phyloP scores from a whole-genome alignment of 208 protist genomes.

The Endotrypanum monterogeii region DNA sequence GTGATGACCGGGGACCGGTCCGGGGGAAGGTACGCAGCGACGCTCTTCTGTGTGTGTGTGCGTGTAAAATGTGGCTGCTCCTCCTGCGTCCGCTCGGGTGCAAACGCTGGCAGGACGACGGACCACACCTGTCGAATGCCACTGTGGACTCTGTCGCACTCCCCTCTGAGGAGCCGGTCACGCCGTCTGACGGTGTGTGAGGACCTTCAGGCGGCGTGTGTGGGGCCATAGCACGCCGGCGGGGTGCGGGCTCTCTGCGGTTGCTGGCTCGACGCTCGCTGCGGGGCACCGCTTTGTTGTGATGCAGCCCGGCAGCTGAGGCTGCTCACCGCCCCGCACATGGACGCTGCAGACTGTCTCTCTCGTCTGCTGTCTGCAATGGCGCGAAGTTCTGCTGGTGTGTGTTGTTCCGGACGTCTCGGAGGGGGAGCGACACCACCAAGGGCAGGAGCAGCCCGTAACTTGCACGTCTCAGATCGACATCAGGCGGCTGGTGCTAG shows the following conservation, averaged over 20 bases:
- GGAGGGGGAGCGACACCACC: background rate
- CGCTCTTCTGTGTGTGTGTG: no score
- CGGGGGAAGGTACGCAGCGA: no score
- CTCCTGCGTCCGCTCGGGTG: no score
- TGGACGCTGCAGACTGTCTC: background rate
- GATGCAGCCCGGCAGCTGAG: background rate
- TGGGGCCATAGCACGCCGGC: background rate
- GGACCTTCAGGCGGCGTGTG: background rate
- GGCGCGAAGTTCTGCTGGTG: background rate
- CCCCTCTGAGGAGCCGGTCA: background rate
- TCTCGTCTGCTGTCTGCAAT: background rate
- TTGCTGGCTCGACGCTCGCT: background rate
- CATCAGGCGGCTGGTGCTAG: background rate
- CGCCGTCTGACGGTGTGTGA: background rate
- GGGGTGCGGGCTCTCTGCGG: background rate
- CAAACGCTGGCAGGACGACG: background rate
- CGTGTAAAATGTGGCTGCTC: no score
- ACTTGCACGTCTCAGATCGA: background rate
- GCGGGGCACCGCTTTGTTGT: background rate
- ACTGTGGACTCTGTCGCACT: background rate
- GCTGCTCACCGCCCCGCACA: background rate
- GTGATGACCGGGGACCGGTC: no score
- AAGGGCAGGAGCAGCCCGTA: background rate
- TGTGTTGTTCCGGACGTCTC: background rate
- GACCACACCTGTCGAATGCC: background rate